These are phyloP conservation scores for Leccinum aurantiacum DNA, from an alignment of 768 basidiomycete species.

Conservation along the genomic window DNA sequence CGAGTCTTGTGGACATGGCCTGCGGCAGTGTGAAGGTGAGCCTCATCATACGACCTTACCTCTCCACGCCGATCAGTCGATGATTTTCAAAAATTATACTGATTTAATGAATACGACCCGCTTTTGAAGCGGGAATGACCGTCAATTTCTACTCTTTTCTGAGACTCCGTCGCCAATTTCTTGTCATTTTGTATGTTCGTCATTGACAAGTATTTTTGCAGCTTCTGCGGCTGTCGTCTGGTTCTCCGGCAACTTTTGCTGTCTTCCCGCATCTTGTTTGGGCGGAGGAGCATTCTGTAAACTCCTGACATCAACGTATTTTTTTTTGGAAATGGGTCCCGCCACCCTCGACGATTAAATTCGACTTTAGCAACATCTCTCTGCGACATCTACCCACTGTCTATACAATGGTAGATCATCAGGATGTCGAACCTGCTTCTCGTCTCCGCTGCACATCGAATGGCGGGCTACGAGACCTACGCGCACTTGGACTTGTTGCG, in stretches of 20 bases:
- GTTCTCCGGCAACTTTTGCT: background rate
- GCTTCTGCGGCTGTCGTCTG: background rate
- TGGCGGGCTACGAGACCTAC: background rate
- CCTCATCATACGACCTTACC: background rate
- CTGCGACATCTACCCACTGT: background rate
- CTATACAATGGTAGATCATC: background rate
- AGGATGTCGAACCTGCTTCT: background rate
- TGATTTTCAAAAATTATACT: conserved; percentile 8
- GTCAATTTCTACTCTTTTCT: background rate
- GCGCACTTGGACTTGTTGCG: background rate
- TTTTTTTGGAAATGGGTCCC: background rate
- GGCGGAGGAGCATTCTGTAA: background rate
- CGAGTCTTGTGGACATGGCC: background rate
- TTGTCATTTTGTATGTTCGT: background rate
- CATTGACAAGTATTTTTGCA: background rate
- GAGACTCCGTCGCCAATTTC: background rate
- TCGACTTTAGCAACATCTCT: background rate
- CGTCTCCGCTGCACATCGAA: background rate
- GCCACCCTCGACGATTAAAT: background rate
- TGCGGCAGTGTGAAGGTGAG: background rate
- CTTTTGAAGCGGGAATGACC: conserved; percentile 8
- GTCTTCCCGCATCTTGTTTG: background rate
- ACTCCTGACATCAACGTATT: background rate
- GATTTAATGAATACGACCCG: conserved; percentile 19
- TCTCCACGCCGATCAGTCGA: background rate